Evolutionary conservation across 2,329 filamentous ascomycete genomes (phyloP).

Genomic region (Colletotrichum camelliae): DNA sequence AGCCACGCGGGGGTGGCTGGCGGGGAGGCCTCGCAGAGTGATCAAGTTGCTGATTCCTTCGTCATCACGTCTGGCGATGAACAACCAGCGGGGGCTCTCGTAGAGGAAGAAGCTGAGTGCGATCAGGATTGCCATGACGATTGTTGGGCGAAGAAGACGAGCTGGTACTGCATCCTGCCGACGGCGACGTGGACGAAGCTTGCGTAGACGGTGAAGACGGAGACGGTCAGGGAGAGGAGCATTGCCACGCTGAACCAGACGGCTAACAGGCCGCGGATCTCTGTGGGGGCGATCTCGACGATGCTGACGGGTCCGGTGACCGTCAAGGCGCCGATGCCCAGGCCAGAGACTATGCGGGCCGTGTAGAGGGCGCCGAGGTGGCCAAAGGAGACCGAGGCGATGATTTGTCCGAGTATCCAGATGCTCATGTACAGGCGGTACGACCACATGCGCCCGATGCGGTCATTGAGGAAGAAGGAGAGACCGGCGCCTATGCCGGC

Average conservation of each 20-base stretch:
- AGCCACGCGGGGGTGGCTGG: constrained; percentile 28
- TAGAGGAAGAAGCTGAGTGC: constrained; percentile 37
- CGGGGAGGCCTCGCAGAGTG: constrained; percentile 29
- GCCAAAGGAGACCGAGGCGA: constrained; percentile 31
- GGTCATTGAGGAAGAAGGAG: constrained; percentile 47
- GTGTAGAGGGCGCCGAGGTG: constrained; percentile 37
- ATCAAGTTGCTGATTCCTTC: constrained; percentile 25
- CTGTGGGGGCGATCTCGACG: constrained; percentile 44
- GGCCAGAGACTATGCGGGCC: constrained; percentile 39
- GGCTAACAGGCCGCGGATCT: constrained; percentile 42
- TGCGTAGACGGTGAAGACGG: constrained; percentile 39
- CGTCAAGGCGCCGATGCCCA: constrained; percentile 43
- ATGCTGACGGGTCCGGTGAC: constrained; percentile 42
- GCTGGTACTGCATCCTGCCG: constrained; percentile 31
- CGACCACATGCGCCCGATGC: constrained; percentile 44
- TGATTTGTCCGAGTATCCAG: constrained; percentile 38
- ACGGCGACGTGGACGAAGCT: constrained; percentile 32
- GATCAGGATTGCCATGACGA: constrained; percentile 28
- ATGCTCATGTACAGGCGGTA: constrained; percentile 40
- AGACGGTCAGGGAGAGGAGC: constrained; percentile 34
- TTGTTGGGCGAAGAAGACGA: constrained; percentile 24
- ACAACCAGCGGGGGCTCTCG: constrained; percentile 43
- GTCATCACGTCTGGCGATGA: constrained; percentile 32
- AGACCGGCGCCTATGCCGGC: constrained; percentile 25
- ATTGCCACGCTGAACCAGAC: constrained; percentile 43